A percentile compares a stretch with the other conserved stretches of the same genome.
Evolutionary conservation across 176 grass and related monocot genomes (phyloP).

Genomic region (Avena insularis): DNA sequence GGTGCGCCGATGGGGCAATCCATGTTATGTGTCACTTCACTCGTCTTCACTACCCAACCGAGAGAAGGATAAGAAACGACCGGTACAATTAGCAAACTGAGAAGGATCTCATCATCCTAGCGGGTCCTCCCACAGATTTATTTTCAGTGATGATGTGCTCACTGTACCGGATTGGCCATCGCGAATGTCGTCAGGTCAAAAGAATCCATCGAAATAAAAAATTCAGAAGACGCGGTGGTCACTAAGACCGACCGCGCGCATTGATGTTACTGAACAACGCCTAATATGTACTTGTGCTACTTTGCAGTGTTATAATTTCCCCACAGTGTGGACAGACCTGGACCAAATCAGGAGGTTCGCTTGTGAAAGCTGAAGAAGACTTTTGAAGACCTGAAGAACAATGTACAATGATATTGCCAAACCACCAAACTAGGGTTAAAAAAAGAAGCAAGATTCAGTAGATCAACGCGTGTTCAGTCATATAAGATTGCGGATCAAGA

Average conservation of each 20-base stretch:
- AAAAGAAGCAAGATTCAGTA: background rate
- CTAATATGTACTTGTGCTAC: background rate
- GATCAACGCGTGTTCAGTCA: background rate
- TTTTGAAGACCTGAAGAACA: background rate
- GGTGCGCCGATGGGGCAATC: background rate
- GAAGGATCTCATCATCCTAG: background rate
- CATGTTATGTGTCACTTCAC: conserved; percentile 39
- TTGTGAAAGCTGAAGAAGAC: background rate
- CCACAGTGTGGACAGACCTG: background rate
- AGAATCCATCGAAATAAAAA: background rate
- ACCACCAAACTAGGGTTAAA: background rate
- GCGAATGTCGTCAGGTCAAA: background rate
- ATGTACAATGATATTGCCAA: background rate
- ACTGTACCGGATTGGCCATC: background rate
- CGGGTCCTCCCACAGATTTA: background rate
- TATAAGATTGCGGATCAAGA: background rate
- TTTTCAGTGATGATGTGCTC: background rate
- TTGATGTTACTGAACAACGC: background rate
- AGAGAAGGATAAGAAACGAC: background rate
- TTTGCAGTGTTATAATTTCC: background rate
- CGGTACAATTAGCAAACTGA: background rate
- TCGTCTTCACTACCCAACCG: background rate
- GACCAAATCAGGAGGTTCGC: background rate
- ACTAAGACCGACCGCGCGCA: background rate
- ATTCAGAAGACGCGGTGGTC: background rate